Base-by-base conservation (phyloP, 2,329 filamentous ascomycete species). In the Reticulascus tulasneorum region DNA sequence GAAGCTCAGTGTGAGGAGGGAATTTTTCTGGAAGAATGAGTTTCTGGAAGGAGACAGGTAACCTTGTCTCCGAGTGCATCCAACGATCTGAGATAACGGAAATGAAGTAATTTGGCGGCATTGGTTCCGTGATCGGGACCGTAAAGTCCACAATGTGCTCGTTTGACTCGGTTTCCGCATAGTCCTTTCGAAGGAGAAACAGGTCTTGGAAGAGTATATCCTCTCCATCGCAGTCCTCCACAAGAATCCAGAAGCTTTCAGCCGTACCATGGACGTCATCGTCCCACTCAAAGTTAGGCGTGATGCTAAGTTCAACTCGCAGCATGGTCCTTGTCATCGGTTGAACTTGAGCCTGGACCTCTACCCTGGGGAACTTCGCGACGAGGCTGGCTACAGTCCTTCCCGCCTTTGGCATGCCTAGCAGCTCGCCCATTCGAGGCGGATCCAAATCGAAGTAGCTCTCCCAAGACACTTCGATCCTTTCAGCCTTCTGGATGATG, bases 41-140 rank as follows among this genome's bases (percentile, higher is more conserved):
- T 59, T 96, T 96, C 58, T 94, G 86, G 67, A 98, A 97, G 1
- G 90, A 91, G 3, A 98, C 84, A 0, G 91, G 84, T 35, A 98
- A 70, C 56, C 90, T 89, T 2, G 90, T 95, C 65, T 98, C 90
- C 1, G 91, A 88, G 57, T 95, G 88, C 88, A 98, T 96, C 93
- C 93, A 98, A 49, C 93, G 77, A 60, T 98, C 93, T 4, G 91
- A 97, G 15, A 96, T 67, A 24, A 98, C 78, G 1, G 89, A 93
- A 52, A 98, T 88, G 64, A 98, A 98, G 67, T 98, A 98, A 60
- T 98, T 94, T 1, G 94, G 93, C 11, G 93, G 93, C 86, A 97
- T 94, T 0, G 94, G 94, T 50, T 98, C 93, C 1, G 88, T 90
- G 48, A 98, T 94, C 1, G 93, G 86, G 4, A 97, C 91, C 0